Percentiles rank a stretch among this genome's conserved stretches.
phyloP scores from a whole-genome alignment of 2,329 filamentous ascomycete genomes.

The Botrytis byssoidea region DNA sequence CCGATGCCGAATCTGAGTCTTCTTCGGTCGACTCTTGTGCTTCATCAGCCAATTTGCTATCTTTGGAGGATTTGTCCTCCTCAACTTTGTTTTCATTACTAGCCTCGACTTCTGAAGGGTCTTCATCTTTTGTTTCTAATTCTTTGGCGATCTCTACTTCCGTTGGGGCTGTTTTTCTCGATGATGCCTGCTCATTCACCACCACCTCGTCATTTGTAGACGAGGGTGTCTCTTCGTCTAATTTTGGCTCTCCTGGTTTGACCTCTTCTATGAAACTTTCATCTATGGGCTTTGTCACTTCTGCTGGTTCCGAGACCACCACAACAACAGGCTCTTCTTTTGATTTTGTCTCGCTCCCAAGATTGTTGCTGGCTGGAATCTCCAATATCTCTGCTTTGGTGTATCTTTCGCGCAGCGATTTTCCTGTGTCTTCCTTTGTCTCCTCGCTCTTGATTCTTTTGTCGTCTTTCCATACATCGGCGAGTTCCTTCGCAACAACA shows the following conservation, averaged over 20 bases:
- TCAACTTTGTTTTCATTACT: neutral
- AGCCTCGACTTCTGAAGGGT: neutral
- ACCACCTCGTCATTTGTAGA: neutral
- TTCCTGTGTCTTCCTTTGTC: neutral
- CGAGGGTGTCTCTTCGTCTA: neutral
- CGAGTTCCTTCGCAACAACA: neutral
- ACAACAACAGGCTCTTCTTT: neutral
- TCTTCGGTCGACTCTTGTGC: neutral
- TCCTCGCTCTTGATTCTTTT: neutral
- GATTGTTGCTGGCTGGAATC: neutral
- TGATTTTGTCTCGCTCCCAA: neutral
- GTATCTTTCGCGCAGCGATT: neutral
- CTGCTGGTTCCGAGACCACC: neutral
- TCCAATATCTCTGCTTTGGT: neutral
- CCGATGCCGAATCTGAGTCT: neutral
- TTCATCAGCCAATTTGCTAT: neutral
- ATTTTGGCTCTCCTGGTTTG: neutral
- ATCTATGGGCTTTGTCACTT: neutral
- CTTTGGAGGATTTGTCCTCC: neutral
- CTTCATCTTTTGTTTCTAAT: neutral
- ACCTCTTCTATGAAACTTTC: neutral
- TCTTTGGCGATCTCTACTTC: neutral
- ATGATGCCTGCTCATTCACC: neutral
- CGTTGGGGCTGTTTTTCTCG: neutral
- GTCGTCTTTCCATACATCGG: neutral